Evolutionary conservation across 2,329 filamentous ascomycete genomes (phyloP).

Genomic region (Aureobasidium sp.): DNA sequence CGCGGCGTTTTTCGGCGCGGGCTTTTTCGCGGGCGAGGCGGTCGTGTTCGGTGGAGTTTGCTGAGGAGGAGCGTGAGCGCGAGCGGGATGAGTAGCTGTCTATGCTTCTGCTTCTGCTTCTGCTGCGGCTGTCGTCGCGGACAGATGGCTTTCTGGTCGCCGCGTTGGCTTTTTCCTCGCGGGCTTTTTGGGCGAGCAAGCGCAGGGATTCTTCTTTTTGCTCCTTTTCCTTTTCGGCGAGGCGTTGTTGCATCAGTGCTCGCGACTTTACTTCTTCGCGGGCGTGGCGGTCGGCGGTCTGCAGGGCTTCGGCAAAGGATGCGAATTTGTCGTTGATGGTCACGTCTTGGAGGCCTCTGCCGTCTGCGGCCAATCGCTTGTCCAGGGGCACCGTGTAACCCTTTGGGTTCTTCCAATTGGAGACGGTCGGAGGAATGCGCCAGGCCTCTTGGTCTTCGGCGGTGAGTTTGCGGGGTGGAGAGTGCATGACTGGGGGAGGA

Average conservation of each 20-base stretch:
- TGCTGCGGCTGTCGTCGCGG: constrained; percentile 23
- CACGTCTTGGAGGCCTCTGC: constrained; percentile 82
- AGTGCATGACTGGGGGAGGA: constrained; percentile 90
- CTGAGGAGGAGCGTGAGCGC: constrained; percentile 31
- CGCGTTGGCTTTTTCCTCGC: constrained; percentile 57
- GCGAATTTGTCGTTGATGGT: constrained; percentile 99
- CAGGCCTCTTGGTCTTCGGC: constrained; percentile 96
- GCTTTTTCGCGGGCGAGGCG: constrained; percentile 65
- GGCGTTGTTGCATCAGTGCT: constrained; percentile 86
- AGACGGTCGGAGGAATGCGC: constrained; percentile 84
- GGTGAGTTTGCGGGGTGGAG: constrained; percentile 86
- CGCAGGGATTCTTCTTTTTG: constrained; percentile 91
- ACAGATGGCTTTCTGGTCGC: constrained; percentile 14
- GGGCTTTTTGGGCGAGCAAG: constrained; percentile 79
- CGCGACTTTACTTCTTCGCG: constrained; percentile 92
- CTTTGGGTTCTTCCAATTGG: constrained; percentile 99
- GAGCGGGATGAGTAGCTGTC: constrained; percentile 18
- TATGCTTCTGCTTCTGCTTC: constrained; percentile 21
- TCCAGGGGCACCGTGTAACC: constrained; percentile 94
- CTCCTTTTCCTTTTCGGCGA: constrained; percentile 93
- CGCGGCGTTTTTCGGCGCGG: constrained; percentile 68
- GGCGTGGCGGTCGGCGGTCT: constrained; percentile 89
- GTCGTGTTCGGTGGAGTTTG: constrained; percentile 37
- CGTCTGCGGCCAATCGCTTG: constrained; percentile 90
- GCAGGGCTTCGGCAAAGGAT: constrained; percentile 87